These are phyloP conservation scores for Oryza meridionalis DNA, from an alignment of 176 grass and related monocot genomes.

Conservation along the genomic window DNA sequence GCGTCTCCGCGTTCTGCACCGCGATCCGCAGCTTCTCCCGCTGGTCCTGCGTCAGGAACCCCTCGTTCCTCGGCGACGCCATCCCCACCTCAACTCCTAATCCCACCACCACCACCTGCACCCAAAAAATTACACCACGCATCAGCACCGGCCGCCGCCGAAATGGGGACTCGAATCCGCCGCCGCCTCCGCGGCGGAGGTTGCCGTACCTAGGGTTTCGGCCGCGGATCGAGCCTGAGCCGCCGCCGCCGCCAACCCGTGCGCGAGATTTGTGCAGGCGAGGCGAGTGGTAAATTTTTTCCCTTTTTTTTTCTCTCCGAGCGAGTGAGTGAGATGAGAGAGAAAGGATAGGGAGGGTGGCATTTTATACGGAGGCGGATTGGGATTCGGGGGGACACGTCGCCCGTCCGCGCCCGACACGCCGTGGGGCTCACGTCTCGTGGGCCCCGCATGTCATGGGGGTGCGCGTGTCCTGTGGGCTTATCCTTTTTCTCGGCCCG, in stretches of 20 bases:
- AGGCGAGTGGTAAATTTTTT: slow-evolving; percentile 17
- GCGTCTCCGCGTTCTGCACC: slow-evolving; percentile 80
- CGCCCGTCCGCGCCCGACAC: background rate
- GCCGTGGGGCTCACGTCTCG: fast-evolving
- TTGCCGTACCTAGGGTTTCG: slow-evolving; percentile 50
- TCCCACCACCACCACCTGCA: slow-evolving; percentile 36
- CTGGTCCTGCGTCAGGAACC: slow-evolving; percentile 93
- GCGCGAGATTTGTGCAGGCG: slow-evolving; percentile 43
- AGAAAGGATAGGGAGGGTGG: slow-evolving; percentile 5
- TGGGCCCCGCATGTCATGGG: slow-evolving; percentile 25
- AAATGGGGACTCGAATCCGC: slow-evolving; percentile 22
- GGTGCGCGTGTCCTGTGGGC: background rate
- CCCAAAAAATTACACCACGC: background rate
- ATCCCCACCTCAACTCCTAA: slow-evolving; percentile 28
- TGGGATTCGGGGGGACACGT: slow-evolving; percentile 41
- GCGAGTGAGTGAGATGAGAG: background rate
- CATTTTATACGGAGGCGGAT: slow-evolving; percentile 53
- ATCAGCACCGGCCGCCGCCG: background rate
- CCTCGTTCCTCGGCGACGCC: slow-evolving; percentile 90
- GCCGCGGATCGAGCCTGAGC: slow-evolving; percentile 51
- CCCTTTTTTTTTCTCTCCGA: slow-evolving; percentile 27
- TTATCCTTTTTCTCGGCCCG: background rate
- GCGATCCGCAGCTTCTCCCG: slow-evolving; percentile 85
- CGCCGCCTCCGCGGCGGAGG: background rate
- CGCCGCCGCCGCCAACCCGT: background rate